Percentiles rank a stretch among this genome's conserved stretches.
Evolutionary conservation across 2,329 filamentous ascomycete species (phyloP).

Genomic region (Fusarium haematococcum): DNA sequence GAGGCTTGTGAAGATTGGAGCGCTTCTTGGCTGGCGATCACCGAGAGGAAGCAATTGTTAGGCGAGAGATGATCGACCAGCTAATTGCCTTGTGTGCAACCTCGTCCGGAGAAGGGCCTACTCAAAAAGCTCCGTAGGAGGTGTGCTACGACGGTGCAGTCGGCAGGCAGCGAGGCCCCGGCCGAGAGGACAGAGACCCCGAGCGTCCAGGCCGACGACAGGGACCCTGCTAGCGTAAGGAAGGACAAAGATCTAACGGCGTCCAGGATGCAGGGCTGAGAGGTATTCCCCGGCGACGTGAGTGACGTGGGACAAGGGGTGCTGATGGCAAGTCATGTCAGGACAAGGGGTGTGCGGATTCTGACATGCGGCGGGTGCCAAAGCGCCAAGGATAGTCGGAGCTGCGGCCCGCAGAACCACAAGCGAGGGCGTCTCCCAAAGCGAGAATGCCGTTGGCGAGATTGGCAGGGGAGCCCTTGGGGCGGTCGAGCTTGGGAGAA

Average conservation of each 20-base stretch:
- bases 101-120: neutral
- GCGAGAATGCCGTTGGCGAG: constrained; percentile 26
- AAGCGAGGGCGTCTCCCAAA: constrained; percentile 15
- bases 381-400: constrained; percentile 19
- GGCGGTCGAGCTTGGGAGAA: constrained; percentile 12
- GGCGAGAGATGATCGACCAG: neutral
- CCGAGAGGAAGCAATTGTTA: neutral
- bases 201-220: neutral
- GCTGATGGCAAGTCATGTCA: neutral
- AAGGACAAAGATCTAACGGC: constrained; percentile 25
- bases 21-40: constrained; percentile 27
- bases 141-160: neutral
- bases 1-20: constrained; percentile 27
- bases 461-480: constrained; percentile 36
- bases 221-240: constrained; percentile 3
- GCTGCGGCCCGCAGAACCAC: constrained; percentile 32
- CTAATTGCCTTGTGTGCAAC: neutral
- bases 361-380: neutral
- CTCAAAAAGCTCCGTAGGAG: neutral
- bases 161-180: constrained; percentile 1
- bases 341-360: constrained; percentile 13
- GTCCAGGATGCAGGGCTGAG: neutral
- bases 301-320: neutral
- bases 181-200: neutral
- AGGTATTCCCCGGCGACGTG: neutral